phyloP scores from a whole-genome alignment of 768 basidiomycete genomes.

The Tulasnella sp. region DNA sequence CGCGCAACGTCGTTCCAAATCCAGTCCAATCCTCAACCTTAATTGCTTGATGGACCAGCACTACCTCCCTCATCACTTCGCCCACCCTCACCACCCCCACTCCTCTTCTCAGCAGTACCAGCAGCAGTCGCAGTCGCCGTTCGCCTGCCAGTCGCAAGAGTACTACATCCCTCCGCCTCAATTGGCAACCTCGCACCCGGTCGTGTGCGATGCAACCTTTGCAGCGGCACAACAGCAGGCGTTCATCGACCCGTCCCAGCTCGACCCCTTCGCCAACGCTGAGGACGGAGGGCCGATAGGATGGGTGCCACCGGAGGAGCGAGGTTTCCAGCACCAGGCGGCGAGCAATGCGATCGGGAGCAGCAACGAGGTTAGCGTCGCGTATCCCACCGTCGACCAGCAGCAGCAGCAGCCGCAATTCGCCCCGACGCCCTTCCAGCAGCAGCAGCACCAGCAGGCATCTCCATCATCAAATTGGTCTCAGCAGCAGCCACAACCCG shows the following conservation, averaged over 20 bases:
- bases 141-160: neutral
- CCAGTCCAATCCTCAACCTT: neutral
- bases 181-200: neutral
- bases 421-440: neutral
- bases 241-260: neutral
- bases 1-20: too few species aligned
- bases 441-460: too few species aligned
- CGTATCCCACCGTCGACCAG: neutral
- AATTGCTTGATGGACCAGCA: conserved; percentile 1
- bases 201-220: neutral
- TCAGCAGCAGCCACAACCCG: too few species aligned
- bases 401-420: neutral
- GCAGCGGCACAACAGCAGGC: neutral
- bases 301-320: neutral
- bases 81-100: neutral
- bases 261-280: neutral
- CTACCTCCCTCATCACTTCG: neutral
- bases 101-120: neutral
- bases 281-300: neutral
- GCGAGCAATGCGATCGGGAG: neutral
- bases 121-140: neutral
- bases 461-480: too few species aligned
- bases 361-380: neutral
- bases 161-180: conserved; percentile 5
- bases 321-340: neutral